A percentile compares a stretch with the other conserved stretches of the same genome.
Conservation (phyloP, 1,284 basidiomycete genomes). For the Acaromyces ingoldii region DNA sequence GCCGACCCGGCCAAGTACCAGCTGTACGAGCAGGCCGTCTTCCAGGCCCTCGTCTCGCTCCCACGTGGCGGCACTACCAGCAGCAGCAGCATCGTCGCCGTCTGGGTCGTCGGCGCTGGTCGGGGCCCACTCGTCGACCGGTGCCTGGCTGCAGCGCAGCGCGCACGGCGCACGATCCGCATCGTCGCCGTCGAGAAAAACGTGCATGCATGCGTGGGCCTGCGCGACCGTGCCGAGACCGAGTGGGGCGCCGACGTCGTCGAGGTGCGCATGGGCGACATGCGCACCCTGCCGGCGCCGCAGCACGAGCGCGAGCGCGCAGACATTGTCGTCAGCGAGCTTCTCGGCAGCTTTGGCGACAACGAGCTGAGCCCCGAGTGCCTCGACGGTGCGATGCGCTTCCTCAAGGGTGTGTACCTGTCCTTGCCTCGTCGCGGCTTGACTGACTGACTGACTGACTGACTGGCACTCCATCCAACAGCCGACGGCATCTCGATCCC, state of each 20-base stretch:
- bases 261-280: constrained; percentile 82
- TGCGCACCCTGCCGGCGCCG: constrained; percentile 67
- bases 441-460: constrained; percentile 54
- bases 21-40: constrained; percentile 75
- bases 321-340: constrained; percentile 91
- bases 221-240: constrained; percentile 36
- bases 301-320: constrained; percentile 60
- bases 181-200: constrained; percentile 92
- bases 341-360: constrained; percentile 95
- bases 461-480: constrained; percentile 64
- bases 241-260: constrained; percentile 78
- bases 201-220: constrained; percentile 42
- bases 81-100: constrained; percentile 13
- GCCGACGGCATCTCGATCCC: constrained; percentile 92
- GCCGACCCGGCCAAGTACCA: constrained; percentile 86
- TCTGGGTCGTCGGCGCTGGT: constrained; percentile 81
- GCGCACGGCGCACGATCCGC: constrained; percentile 62
- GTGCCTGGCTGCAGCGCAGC: constrained; percentile 70
- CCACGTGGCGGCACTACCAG: constrained; percentile 67
- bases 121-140: constrained; percentile 88
- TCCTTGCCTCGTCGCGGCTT: not conserved
- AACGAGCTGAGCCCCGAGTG: constrained; percentile 98
- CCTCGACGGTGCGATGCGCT: constrained; percentile 87
- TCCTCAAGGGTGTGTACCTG: constrained; percentile 37
- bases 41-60: constrained; percentile 64